Base-by-base conservation (phyloP, 495 filamentous ascomycete species). In the Tetracladium marchalianum region DNA sequence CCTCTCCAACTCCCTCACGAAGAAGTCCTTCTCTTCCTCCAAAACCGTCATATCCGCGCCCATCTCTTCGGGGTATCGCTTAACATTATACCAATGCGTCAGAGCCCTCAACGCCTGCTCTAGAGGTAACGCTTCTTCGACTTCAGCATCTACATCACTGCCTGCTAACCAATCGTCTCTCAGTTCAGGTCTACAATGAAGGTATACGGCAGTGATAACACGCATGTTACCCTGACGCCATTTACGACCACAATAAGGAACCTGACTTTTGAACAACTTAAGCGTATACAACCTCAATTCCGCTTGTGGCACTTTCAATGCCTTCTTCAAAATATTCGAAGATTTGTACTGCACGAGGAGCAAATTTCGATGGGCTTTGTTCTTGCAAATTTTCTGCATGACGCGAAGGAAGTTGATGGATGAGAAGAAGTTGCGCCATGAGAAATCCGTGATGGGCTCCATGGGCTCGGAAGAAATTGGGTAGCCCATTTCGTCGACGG, bases 161-260 rank as follows among this genome's bases (percentile, higher is more conserved):
- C 92, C 93, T 0, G 85, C 82, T 0, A 98, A 69, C 93, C 93
- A 98, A 58, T 96, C 93, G 53, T 98, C 92, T 2, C 93, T 74
- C 16, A 98, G 74, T 60, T 96, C 89, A 0, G 90, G 90, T 2
- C 85, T 74, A 60, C 89, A 94, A 65, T 95, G 86, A 27, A 98
- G 68, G 56, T 95, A 98, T 2, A 97, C 85, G 15, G 88, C 90
- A 0, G 92, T 98, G 60, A 98, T 98, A 53, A 97, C 90, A 42
- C 90, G 83, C 92, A 98, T 98, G 61, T 98, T 96, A 44, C 80
- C 79, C 69, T 98, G 92, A 13, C 92, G 80, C 92, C 92, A 98
- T 66, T 98, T 98, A 11, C 92, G 81, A 15, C 92, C 90, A 62
- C 92, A 97, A 67, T 93, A 98, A 11, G 92, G 92, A 1, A 97